A percentile compares a stretch with the other conserved stretches of the same genome.
Conservation (phyloP, 2,329 filamentous ascomycete species). For the Falciphora oryzae region DNA sequence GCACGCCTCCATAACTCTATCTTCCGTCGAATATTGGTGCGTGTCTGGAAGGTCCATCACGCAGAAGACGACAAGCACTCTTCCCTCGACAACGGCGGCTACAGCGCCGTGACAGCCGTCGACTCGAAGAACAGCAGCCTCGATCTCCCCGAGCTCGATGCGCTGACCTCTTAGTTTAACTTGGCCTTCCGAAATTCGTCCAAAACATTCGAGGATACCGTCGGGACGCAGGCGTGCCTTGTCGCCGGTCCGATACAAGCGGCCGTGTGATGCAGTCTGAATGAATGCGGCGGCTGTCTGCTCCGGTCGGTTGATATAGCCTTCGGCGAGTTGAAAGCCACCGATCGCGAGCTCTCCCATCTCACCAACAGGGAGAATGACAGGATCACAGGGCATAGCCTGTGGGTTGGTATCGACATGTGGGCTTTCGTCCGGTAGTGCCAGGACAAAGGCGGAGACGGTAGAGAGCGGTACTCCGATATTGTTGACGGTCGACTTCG, state of each 20-base stretch:
- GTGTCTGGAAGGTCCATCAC: constrained; percentile 36
- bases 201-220: constrained; percentile 75
- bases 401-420: not conserved
- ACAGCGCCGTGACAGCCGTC: constrained; percentile 58
- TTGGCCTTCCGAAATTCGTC: constrained; percentile 73
- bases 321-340: constrained; percentile 70
- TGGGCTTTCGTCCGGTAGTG: constrained; percentile 31
- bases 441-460: constrained; percentile 69
- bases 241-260: constrained; percentile 80
- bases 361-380: constrained; percentile 58
- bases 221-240: constrained; percentile 63
- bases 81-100: constrained; percentile 59
- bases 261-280: constrained; percentile 53
- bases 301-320: constrained; percentile 75
- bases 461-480: constrained; percentile 78
- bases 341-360: constrained; percentile 77
- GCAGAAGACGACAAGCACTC: constrained; percentile 68
- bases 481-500: constrained; percentile 52
- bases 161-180: constrained; percentile 83
- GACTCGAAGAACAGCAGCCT: constrained; percentile 60
- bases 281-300: constrained; percentile 71
- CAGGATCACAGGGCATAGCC: constrained; percentile 25
- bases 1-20: constrained; percentile 52
- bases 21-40: not conserved
- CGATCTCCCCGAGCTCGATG: constrained; percentile 73